Evolutionary conservation across 495 filamentous ascomycete genomes (phyloP), one percentile per base, ranked within the genome.

Genomic region (Hypoxylon rickii): DNA sequence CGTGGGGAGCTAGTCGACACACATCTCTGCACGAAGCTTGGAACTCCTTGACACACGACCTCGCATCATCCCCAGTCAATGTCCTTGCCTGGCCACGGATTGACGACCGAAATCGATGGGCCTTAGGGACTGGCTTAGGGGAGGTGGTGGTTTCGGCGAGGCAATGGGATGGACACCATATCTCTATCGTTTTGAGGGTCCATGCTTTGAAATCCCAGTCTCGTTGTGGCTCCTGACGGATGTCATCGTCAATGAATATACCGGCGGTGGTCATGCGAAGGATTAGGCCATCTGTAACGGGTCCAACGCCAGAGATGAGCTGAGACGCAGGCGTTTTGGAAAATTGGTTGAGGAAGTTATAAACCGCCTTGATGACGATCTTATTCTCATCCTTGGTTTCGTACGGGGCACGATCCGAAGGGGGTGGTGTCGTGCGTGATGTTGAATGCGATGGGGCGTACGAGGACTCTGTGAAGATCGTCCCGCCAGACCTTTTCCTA

Each of bases 141-240:
- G 63, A 29, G 22, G 58, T 55, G 17, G 38, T 60, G 41, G 58
- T 52, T n/a, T 68, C 63, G 22, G 22, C 46, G 8, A 74, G 66
- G 17, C 69, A 73, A 58, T 83, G 76, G 20, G 73, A 67, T 22
- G 88, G 85, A 61, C 87, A 92, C 84, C 89, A 92, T 69, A 97
- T 86, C 78, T 98, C 94, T 59, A 94, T 84, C 19, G 86, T 76
- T 71, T 92, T 96, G 73, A 98, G 81, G 10, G 90, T 96, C 94
- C 94, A 97, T 13, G 93, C 92, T 68, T 97, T 97, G 70, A 97
- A 82, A 68, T 98, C 94, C 95, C 95, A 98, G 73, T 97, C 95
- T 41, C 94, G 82, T 68, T 96, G 90, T 15, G 87, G 84, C 2
- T 96, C 87, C 33, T 85, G 85, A 13, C 91, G 84, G 31, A 96